These are phyloP conservation scores for Aspergillus neoniger DNA, from an alignment of 2,329 filamentous ascomycete species.

Conservation along the genomic window DNA sequence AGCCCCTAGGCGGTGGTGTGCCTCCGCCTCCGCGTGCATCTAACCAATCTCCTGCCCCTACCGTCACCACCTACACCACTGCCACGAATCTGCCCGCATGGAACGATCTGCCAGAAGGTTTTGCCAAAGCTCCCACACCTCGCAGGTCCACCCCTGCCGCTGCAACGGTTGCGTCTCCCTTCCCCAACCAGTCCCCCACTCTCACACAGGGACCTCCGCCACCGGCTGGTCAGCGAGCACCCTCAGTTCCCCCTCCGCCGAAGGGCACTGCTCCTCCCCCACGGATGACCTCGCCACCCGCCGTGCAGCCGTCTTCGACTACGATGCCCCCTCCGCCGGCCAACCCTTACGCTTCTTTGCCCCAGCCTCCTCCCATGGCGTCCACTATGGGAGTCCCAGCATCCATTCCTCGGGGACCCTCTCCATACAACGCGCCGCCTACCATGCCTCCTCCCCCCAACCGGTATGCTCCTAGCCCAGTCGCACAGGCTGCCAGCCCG, in stretches of 20 bases:
- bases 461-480: conserved; percentile 72
- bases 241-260: conserved; percentile 79
- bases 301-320: conserved; percentile 55
- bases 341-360: conserved; percentile 42
- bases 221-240: conserved; percentile 60
- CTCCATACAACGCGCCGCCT: conserved; percentile 83
- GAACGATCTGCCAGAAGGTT: conserved; percentile 89
- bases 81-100: conserved; percentile 75
- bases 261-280: conserved; percentile 71
- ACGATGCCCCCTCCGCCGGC: conserved; percentile 59
- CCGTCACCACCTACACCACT: conserved; percentile 65
- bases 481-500: conserved; percentile 55
- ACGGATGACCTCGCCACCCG: conserved; percentile 70
- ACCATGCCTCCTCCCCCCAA: conserved; percentile 68
- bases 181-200: conserved; percentile 64
- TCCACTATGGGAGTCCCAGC: conserved; percentile 48
- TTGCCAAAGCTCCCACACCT: conserved; percentile 70
- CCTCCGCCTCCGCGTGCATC: conserved; percentile 66
- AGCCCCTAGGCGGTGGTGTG: conserved; percentile 47
- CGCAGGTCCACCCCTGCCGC: conserved; percentile 73
- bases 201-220: conserved; percentile 50
- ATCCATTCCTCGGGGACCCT: conserved; percentile 68
- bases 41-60: conserved; percentile 61
- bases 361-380: conserved; percentile 47
- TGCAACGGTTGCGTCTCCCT: conserved; percentile 67